Base-by-base conservation (phyloP, 169 alveolate species). In the Plasmodium gonderi region DNA sequence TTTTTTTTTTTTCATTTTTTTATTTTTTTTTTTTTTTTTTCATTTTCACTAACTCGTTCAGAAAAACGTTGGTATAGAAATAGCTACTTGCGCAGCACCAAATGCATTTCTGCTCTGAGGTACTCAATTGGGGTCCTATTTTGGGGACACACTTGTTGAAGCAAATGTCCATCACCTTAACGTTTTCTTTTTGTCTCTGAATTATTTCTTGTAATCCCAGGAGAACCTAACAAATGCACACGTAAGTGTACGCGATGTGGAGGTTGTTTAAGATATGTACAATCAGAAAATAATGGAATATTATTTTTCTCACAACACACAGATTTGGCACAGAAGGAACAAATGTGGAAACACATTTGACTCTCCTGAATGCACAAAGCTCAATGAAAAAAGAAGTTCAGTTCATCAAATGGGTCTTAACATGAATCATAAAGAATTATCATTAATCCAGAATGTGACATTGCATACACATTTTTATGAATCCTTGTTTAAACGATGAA, bases 41-140 rank as follows among this genome's bases (percentile, higher is more conserved):
- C 0, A 49, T 40, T 45, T 83, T 45, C 45, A 26, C 87, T 85
- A 31, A 85, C 92, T 85, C 83, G 67, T 85, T 85, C 67, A 85
- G 45, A 75, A 85, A 85, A n/a, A 54, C 92, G 65, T 85, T 85
- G 12, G 92, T 74, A 65, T 85, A 85, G 67, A 85, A 85, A 60
- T 85, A 85, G 79, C 87, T 85, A 42, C 65, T 85, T 11, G 92
- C 92, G 33, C 92, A 85, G 78, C 78, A 80, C 92, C 92, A 85
- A 23, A 85, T 85, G 38, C 92, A 85, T 20, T 85, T 85, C 49
- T 85, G 92, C 67, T 85, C 92, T 38, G 23, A 8, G 42, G 92
- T 40, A 40, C 79, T 85, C 67, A 85, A 64, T 42, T 85, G 60
- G 40, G 38, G 51, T 31, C 87, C 87, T 26, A 85, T 85, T 85